These are phyloP conservation scores for Vanrija sp. DNA, from an alignment of 1,284 basidiomycete genomes.

Conservation along the genomic window DNA sequence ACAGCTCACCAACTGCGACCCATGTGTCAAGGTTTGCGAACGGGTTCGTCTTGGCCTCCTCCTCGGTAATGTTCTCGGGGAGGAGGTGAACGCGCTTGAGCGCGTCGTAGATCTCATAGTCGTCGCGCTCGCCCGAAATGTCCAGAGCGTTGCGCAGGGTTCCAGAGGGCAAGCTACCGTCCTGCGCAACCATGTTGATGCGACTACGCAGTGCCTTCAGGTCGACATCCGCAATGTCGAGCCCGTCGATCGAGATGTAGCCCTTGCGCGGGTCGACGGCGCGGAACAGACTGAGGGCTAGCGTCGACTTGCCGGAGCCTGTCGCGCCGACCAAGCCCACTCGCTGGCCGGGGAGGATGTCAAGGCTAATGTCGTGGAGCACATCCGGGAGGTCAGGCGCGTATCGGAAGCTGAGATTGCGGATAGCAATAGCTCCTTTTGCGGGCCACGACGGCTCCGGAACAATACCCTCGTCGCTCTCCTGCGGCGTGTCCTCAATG, in stretches of 20 bases:
- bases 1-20: constrained; percentile 34
- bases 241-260: constrained; percentile 65
- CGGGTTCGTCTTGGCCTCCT: constrained; percentile 50
- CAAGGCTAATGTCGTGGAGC: constrained; percentile 63
- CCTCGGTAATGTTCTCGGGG: constrained; percentile 49
- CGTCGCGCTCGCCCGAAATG: constrained; percentile 41
- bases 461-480: constrained; percentile 21
- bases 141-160: constrained; percentile 66
- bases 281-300: constrained; percentile 66
- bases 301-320: constrained; percentile 64
- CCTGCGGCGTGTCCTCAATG: constrained; percentile 31
- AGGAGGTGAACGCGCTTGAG: constrained; percentile 58
- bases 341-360: constrained; percentile 66
- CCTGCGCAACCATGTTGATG: constrained; percentile 57
- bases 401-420: constrained; percentile 63
- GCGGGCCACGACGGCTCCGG: constrained; percentile 63
- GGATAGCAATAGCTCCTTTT: constrained; percentile 61
- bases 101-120: constrained; percentile 57
- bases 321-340: constrained; percentile 73
- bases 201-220: constrained; percentile 59
- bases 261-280: constrained; percentile 64
- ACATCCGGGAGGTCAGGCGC: constrained; percentile 68
- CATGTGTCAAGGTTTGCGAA: constrained; percentile 56
- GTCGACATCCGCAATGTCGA: constrained; percentile 59
- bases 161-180: constrained; percentile 47